Evolutionary conservation across 371 early-diverging fungal genomes (phyloP), one percentile per base, ranked within the genome.

Genomic region (Rhizomucor miehei): DNA sequence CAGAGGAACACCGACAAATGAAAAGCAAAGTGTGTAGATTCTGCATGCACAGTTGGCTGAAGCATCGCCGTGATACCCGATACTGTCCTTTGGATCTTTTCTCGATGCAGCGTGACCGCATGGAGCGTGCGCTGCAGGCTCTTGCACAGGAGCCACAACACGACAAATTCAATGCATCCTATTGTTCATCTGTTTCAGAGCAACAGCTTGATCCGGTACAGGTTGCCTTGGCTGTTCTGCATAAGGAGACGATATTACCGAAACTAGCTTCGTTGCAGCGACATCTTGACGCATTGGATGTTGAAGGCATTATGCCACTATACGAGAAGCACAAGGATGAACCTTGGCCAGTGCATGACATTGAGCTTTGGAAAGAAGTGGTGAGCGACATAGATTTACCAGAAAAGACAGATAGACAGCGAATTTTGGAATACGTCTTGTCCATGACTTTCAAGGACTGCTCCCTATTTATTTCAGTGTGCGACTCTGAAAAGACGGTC

Each of bases 361-460:
- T 71, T 21, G 62, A 57, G 12, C 36, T 46, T 3, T 70, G 71
- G 73, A 48, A 59, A 35, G 17, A 40, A 2, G 60, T 60, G 2
- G 58, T 62, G 4, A 34, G 65, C 3, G 41, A 41, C 41, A 19
- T 41, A 12, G 41, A 19, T 12, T 41, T 11, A 6, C 14, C 41
- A 41, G 41, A 19, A 41, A 16, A 14, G 19, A 17, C 16, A 16
- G 46, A 41, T 23, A 20, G 20, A 49, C 80, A 78, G 11, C 56
- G 57, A 12, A 46, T 83, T 0, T 65, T 58, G 41, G 78, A 81
- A 51, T 81, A 71, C 53, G 68, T 81, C 13, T 41, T 86, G 20
- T 79, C 84, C 2, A 77, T 77, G 66, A 80, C 81, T 14, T 72
- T 86, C 19, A 86, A 86, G 49, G 86, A 86, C 50, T 78, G 79